Evolutionary conservation across 768 basidiomycete genomes (phyloP).

Genomic region (Asterophora parasitica): DNA sequence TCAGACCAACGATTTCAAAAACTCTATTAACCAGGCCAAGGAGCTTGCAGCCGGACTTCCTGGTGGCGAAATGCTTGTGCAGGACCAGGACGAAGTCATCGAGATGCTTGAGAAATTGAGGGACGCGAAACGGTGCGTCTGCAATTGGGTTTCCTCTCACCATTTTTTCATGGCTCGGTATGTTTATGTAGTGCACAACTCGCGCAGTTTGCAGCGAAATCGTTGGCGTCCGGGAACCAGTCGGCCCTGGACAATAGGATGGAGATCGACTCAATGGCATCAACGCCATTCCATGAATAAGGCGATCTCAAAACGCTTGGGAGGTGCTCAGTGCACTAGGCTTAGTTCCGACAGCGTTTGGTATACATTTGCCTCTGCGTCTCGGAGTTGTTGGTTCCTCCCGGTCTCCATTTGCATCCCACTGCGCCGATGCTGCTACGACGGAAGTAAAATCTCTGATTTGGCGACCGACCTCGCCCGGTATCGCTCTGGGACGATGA

Average conservation of each 20-base stretch:
- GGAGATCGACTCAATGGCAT: constrained; percentile 74
- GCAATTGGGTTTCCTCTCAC: background rate
- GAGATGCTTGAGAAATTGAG: constrained; percentile 59
- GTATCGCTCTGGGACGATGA: too few species aligned
- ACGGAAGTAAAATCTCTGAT: too few species aligned
- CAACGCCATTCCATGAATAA: constrained; percentile 51
- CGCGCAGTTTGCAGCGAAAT: constrained; percentile 42
- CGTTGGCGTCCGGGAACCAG: constrained; percentile 28
- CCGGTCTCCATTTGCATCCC: too few species aligned
- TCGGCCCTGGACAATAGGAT: constrained; percentile 35
- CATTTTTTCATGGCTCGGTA: background rate
- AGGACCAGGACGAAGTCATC: constrained; percentile 71
- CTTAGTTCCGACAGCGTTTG: too few species aligned
- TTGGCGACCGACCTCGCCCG: too few species aligned
- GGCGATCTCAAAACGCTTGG: too few species aligned
- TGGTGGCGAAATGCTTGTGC: constrained; percentile 65
- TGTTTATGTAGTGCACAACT: constrained; percentile 44
- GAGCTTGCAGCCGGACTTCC: constrained; percentile 54
- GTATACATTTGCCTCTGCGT: too few species aligned
- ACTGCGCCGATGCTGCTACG: too few species aligned
- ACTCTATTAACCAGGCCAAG: constrained; percentile 51
- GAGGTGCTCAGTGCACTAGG: too few species aligned
- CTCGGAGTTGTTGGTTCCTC: too few species aligned
- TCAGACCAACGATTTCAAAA: constrained; percentile 73
- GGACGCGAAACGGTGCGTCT: constrained; percentile 55